Evolutionary conservation across 1,284 basidiomycete species (phyloP), one percentile per base, ranked within the genome.

Genomic region (Kwoniella shivajii): DNA sequence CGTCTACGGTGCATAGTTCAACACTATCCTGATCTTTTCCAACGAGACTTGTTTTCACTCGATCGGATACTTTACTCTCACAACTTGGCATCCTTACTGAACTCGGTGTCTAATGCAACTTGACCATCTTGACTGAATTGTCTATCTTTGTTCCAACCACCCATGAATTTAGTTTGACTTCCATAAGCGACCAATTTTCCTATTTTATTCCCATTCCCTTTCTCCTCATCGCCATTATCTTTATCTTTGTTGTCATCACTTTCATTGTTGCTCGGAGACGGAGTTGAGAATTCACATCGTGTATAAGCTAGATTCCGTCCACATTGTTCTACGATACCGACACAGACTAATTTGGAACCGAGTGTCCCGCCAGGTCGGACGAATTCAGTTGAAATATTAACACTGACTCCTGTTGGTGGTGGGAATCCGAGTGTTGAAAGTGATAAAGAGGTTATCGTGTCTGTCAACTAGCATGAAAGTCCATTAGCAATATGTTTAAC

Each of bases 321-420:
- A 24, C 75, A 58, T 62, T 75, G 71, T 41, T 72, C 65, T 1
- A 78, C 73, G 43, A 72, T 72, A 16, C 72, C 74, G 6, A 76
- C 62, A 26, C 67, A 64, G 26, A 65, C 62, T 26, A 78, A 51
- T 30, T 67, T 59, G 39, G 72, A 70, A 9, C 73, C 71, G 6
- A 62, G 57, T 45, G 55, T 62, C 4, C 77, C 76, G 4, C 66
- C 76, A 2, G 77, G 77, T 2, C 76, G 66, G 31, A 78, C 69
- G 55, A 78, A 78, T 49, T 77, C 76, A 53, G 69, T 73, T 2
- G 70, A 73, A n/a, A 75, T 69, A 54, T 77, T 77, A 29, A 76
- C 69, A 2, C 64, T 68, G 4, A 74, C 74, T 10, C 77, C 77
- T 6, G 77, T 78, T 1, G 77, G 77, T 0, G 73, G 67, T 0